Evolutionary conservation across 2,329 filamentous ascomycete genomes (phyloP).

Genomic region (Ceratocystis cacaofunesta): DNA sequence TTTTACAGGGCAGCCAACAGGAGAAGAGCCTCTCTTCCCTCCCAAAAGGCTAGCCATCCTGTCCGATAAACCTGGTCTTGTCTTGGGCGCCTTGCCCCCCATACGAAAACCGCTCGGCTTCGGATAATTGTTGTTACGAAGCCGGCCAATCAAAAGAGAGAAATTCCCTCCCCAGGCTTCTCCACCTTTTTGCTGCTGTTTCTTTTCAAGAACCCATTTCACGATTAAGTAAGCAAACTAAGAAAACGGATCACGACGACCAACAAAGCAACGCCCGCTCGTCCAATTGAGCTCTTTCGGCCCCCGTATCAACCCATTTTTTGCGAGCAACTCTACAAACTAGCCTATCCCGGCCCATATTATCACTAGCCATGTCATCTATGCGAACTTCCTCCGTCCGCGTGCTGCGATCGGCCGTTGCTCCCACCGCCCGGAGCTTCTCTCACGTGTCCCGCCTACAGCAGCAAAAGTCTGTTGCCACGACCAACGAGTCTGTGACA

Average conservation of each 20-base stretch:
- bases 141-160: slow-evolving; percentile 28
- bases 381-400: slow-evolving; percentile 6
- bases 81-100: slow-evolving; percentile 10
- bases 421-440: slow-evolving; percentile 23
- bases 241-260: no score
- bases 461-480: slow-evolving; percentile 32
- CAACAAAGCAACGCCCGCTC: no score
- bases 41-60: neutral
- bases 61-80: slow-evolving; percentile 11
- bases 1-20: neutral
- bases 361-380: slow-evolving; percentile 1
- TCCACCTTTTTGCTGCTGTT: neutral
- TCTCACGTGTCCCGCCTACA: slow-evolving; percentile 30
- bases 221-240: no score
- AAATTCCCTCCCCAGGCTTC: no score
- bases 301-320: no score
- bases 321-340: no score
- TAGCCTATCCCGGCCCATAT: neutral
- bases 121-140: slow-evolving; percentile 31
- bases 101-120: slow-evolving; percentile 36
- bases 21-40: neutral
- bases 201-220: no score
- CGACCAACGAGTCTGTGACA: slow-evolving; percentile 25
- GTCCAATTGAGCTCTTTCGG: no score
- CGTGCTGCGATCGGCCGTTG: neutral